A percentile compares a stretch with the other conserved stretches of the same genome.
Evolutionary conservation across 1,284 basidiomycete species (phyloP).

Genomic region (Ganoderma lucidum): DNA sequence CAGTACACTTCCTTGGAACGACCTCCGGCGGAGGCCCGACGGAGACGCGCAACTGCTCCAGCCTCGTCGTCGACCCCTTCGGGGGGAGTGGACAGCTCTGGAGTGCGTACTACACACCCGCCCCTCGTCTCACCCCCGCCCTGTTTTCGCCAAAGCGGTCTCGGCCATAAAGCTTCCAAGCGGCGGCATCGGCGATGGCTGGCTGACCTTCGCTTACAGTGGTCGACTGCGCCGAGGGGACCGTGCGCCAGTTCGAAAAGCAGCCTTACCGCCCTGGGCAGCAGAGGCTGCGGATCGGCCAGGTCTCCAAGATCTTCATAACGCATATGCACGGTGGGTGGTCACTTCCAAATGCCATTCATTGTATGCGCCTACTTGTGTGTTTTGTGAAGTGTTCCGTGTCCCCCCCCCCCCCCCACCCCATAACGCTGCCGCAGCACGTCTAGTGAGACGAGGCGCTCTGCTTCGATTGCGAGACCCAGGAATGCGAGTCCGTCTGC

Average conservation of each 20-base stretch:
- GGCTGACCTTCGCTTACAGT: constrained; percentile 52
- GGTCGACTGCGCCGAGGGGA: constrained; percentile 90
- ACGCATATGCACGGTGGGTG: constrained; percentile 86
- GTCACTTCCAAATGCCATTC: background rate
- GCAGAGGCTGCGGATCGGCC: constrained; percentile 54
- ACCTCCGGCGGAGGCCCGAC: constrained; percentile 78
- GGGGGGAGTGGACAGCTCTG: constrained; percentile 62
- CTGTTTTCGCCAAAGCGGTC: background rate
- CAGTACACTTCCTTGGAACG: constrained; percentile 74
- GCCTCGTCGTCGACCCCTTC: constrained; percentile 65
- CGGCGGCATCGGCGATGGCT: background rate
- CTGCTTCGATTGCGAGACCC: background rate
- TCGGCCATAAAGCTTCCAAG: background rate
- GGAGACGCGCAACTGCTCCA: constrained; percentile 74
- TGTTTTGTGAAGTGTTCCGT: background rate
- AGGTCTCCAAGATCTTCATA: constrained; percentile 80
- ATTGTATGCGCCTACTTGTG: background rate
- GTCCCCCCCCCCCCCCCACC: background rate
- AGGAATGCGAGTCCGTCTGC: background rate
- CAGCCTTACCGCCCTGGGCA: constrained; percentile 39
- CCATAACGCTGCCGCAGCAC: background rate
- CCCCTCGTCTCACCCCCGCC: background rate
- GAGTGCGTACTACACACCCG: constrained; percentile 54
- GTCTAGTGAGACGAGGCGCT: background rate
- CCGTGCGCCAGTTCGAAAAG: constrained; percentile 62